Percentiles rank a stretch among this genome's conserved stretches.
Conservation (phyloP, 805 yeast genomes). For the Candida takata region DNA sequence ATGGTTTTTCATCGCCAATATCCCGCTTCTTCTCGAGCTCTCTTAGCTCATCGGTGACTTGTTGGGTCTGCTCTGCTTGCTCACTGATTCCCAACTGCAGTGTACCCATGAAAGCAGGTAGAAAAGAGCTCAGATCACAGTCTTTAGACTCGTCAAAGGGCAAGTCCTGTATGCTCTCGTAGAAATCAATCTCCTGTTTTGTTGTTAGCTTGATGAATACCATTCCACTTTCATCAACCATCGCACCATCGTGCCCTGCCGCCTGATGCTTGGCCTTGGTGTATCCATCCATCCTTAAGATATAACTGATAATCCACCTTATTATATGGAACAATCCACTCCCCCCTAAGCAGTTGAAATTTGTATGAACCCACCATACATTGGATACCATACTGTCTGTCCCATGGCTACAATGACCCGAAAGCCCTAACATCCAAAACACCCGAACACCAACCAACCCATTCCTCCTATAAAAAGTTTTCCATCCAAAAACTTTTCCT, state of each 20-base stretch:
- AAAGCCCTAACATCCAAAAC: neutral
- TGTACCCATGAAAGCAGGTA: slow-evolving; percentile 59
- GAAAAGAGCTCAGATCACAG: slow-evolving; percentile 31
- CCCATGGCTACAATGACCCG: too few species aligned
- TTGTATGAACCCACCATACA: too few species aligned
- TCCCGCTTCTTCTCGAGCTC: slow-evolving; percentile 1
- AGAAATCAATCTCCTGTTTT: slow-evolving; percentile 69
- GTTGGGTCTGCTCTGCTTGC: slow-evolving; percentile 18
- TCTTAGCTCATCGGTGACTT: slow-evolving; percentile 19
- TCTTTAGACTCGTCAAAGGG: slow-evolving; percentile 7
- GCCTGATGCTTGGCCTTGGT: slow-evolving; percentile 50
- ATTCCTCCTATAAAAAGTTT: neutral
- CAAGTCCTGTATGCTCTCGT: slow-evolving; percentile 31
- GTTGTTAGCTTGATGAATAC: slow-evolving; percentile 67
- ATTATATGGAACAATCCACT: too few species aligned
- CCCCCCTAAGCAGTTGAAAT: too few species aligned
- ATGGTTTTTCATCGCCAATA: slow-evolving; percentile 24
- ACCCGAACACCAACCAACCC: slow-evolving; percentile 1
- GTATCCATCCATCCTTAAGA: slow-evolving; percentile 6
- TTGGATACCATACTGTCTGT: too few species aligned
- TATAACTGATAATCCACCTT: neutral
- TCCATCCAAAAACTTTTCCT: neutral
- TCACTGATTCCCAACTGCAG: slow-evolving; percentile 39
- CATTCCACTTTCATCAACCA: slow-evolving; percentile 54
- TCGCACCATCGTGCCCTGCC: slow-evolving; percentile 86